Percentiles rank a stretch among this genome's conserved stretches.
Evolutionary conservation across 352 stramenopile species (phyloP).

Genomic region (Pythium scleroteichum): DNA sequence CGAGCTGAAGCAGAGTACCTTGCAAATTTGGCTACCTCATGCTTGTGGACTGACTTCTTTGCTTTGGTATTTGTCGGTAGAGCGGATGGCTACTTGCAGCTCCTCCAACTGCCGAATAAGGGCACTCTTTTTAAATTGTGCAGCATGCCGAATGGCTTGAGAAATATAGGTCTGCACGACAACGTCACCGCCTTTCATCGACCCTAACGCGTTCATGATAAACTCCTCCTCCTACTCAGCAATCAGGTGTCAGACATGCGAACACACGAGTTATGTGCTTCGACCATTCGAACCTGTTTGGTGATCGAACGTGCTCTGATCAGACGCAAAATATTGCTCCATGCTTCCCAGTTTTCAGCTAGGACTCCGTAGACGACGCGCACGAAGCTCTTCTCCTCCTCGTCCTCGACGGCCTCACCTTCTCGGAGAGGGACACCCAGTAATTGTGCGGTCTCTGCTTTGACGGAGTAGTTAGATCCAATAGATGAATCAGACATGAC

Average conservation of each 20-base stretch:
- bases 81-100: slow-evolving; percentile 22
- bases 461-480: slow-evolving; percentile 79
- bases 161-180: slow-evolving; percentile 71
- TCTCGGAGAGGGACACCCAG: slow-evolving; percentile 79
- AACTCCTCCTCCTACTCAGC: slow-evolving; percentile 71
- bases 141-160: slow-evolving; percentile 59
- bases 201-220: slow-evolving; percentile 60
- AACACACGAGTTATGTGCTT: background rate
- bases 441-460: slow-evolving; percentile 73
- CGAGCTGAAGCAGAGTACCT: background rate
- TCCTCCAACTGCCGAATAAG: slow-evolving; percentile 52
- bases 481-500: slow-evolving; percentile 57
- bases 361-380: slow-evolving; percentile 72
- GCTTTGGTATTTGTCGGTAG: background rate
- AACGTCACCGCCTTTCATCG: slow-evolving; percentile 69
- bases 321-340: slow-evolving; percentile 81
- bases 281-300: slow-evolving; percentile 46
- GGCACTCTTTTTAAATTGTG: slow-evolving; percentile 68
- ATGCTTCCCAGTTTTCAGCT: slow-evolving; percentile 84
- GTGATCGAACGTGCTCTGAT: slow-evolving; percentile 73
- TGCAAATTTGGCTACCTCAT: background rate
- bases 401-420: slow-evolving; percentile 51
- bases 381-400: slow-evolving; percentile 59
- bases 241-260: background rate
- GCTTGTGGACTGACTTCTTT: slow-evolving; percentile 1